phyloP scores from a whole-genome alignment of 768 basidiomycete species.

The Lactarius hatsudake region DNA sequence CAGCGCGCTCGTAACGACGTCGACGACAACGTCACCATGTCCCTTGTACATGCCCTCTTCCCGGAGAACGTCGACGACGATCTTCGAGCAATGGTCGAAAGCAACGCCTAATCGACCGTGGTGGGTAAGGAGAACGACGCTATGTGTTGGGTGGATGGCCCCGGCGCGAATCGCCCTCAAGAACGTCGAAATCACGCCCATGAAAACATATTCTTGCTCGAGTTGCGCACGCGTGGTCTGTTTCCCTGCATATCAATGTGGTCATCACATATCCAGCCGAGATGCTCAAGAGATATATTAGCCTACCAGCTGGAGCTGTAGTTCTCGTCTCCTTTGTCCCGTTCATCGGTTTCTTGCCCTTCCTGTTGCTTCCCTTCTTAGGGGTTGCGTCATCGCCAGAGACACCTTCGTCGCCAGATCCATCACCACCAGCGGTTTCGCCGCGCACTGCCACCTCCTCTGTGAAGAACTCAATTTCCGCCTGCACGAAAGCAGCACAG shows the following conservation, averaged over 20 bases:
- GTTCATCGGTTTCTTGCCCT: conserved; percentile 40
- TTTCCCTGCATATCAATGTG: neutral
- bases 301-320: conserved; percentile 27
- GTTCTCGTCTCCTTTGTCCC: conserved; percentile 36
- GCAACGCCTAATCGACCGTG: conserved; percentile 78
- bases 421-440: conserved; percentile 28
- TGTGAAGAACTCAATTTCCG: conserved; percentile 82
- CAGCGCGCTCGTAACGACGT: conserved; percentile 66
- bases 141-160: conserved; percentile 73
- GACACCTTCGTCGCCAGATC: conserved; percentile 31
- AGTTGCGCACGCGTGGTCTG: conserved; percentile 45
- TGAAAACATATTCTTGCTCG: conserved; percentile 77
- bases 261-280: neutral
- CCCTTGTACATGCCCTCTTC: conserved; percentile 80
- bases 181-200: conserved; percentile 78
- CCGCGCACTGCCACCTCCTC: conserved; percentile 49
- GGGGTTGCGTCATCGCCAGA: conserved; percentile 33
- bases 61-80: conserved; percentile 78
- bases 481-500: conserved; percentile 86
- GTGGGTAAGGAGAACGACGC: conserved; percentile 75
- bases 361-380: conserved; percentile 39
- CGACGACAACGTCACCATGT: conserved; percentile 64
- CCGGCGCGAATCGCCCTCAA: conserved; percentile 81
- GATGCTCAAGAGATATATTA: neutral
- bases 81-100: conserved; percentile 80